Base-by-base conservation (phyloP, 768 basidiomycete genomes). In the Lactarius trivialis region DNA sequence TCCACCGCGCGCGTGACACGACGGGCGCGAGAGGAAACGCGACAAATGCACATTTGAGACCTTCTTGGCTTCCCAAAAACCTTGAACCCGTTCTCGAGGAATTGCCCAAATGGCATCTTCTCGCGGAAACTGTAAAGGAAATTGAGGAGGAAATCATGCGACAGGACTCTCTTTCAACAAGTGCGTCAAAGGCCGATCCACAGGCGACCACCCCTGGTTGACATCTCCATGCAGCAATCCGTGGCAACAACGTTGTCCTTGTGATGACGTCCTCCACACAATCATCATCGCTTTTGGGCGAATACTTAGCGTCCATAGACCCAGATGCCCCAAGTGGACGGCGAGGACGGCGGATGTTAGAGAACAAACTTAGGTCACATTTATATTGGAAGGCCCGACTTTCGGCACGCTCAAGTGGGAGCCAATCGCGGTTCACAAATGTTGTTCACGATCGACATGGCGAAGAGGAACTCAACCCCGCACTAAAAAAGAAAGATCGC, bases 21-120 rank as follows among this genome's bases (percentile, higher is more conserved):
- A 56, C n/a, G 21, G 36, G 54, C 9, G 65, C 66, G 56, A 50
- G 19, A 65, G 9, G 53, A 34, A 59, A 72, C 63, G 30, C 33
- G 52, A 21, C 54, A 19, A 58, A 68, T 59, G 39, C 60, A 61
- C 66, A 56, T 68, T 72, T 68, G 39, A 74, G 79, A 36, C 79
- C 81, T 4, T 70, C 72, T 26, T 91, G 92, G 87, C 70, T 93
- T 24, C 90, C 93, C 0, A 78, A 82, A 11, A 86, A 85, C 1
- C 85, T 95, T 72, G 85, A 92, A 50, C 91, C 93, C 0, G 83
- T 94, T 0, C 77, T 98, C 26, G 97, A 98, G 73, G 97, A 98
- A 70, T 81, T 91, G 49, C 95, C 95, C 0, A 99, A 99, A 72
- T 98, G 97, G 96, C 81, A 81, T 60, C 71, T 95, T 8, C 75